A percentile compares a stretch with the other conserved stretches of the same genome.
Conservation (phyloP, 202 grass and related monocot genomes). For the Alloteropsis angusta region DNA sequence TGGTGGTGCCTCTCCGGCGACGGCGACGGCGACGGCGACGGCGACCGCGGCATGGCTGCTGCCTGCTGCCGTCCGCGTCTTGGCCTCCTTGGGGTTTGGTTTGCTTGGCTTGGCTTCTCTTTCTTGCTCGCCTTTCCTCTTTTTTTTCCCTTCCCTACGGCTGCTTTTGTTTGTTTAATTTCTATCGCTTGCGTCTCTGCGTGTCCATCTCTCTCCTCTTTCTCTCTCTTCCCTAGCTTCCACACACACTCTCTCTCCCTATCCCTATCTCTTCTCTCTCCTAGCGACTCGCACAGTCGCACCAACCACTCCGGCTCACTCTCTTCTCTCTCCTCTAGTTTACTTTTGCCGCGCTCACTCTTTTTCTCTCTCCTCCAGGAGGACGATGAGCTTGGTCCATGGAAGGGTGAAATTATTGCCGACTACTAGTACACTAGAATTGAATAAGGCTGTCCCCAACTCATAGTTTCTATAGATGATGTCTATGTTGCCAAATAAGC, state of each 20-base stretch:
- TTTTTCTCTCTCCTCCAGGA: slow-evolving; percentile 29
- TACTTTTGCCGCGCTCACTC: slow-evolving; percentile 44
- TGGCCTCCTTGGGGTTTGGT: slow-evolving; percentile 46
- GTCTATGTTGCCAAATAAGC: too few relatives aligned
- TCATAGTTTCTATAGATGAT: too few relatives aligned
- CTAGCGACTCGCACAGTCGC: slow-evolving; percentile 50
- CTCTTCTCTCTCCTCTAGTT: slow-evolving; percentile 30
- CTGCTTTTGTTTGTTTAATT: slow-evolving; percentile 48
- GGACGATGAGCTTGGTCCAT: slow-evolving; percentile 33
- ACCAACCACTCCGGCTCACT: slow-evolving; percentile 56
- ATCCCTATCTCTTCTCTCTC: slow-evolving; percentile 33
- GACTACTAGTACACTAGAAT: not conserved
- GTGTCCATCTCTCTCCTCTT: slow-evolving; percentile 38
- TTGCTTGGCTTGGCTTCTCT: slow-evolving; percentile 13
- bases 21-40: slow-evolving; percentile 39
- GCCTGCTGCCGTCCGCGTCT: slow-evolving; percentile 48
- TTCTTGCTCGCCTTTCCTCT: not conserved
- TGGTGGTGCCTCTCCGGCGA: slow-evolving; percentile 34
- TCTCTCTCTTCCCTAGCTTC: not conserved
- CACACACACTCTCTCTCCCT: not conserved
- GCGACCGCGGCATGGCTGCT: slow-evolving; percentile 44
- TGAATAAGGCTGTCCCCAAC: too few relatives aligned
- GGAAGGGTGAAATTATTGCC: slow-evolving; percentile 25
- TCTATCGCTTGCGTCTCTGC: slow-evolving; percentile 31
- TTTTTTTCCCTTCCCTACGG: slow-evolving; percentile 16